Conservation (phyloP, 208 protist species). For the Acanthamoeba royreba region DNA sequence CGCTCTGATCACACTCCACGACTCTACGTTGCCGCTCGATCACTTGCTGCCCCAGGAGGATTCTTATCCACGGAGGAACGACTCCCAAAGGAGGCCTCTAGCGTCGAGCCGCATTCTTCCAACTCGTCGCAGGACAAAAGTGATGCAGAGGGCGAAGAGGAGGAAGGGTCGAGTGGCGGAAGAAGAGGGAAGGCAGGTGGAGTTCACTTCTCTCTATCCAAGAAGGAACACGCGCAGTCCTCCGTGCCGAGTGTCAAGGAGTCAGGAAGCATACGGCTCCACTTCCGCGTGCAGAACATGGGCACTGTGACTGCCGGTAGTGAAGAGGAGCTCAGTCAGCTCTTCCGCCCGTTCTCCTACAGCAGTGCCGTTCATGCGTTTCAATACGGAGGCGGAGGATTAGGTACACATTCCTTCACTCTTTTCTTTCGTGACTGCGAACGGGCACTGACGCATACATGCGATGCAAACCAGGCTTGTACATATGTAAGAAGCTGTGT, state of each 20-base stretch:
- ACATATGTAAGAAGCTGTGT: conserved; percentile 18
- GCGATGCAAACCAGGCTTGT: background rate
- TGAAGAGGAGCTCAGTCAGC: background rate
- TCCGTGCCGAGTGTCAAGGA: too few relatives aligned
- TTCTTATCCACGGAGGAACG: background rate
- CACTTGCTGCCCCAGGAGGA: too few relatives aligned
- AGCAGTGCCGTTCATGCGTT: background rate
- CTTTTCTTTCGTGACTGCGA: too few relatives aligned
- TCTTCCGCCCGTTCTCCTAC: conserved; percentile 11
- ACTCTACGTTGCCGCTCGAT: too few relatives aligned
- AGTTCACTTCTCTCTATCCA: too few relatives aligned
- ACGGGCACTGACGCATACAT: background rate
- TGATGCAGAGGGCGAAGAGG: background rate
- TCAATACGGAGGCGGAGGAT: background rate
- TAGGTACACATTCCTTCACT: background rate
- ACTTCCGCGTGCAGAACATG: background rate
- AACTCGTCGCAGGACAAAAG: background rate
- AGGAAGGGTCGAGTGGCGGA: background rate
- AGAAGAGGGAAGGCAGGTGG: too few relatives aligned
- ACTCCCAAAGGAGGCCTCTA: background rate
- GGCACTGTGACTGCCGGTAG: background rate
- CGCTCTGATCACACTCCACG: too few relatives aligned
- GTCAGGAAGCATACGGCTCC: too few relatives aligned
- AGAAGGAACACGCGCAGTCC: too few relatives aligned
- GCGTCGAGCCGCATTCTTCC: too few relatives aligned